Evolutionary conservation across 2,329 filamentous ascomycete species (phyloP), one percentile per base, ranked within the genome.

Genomic region (Metarhizium guizhouense): DNA sequence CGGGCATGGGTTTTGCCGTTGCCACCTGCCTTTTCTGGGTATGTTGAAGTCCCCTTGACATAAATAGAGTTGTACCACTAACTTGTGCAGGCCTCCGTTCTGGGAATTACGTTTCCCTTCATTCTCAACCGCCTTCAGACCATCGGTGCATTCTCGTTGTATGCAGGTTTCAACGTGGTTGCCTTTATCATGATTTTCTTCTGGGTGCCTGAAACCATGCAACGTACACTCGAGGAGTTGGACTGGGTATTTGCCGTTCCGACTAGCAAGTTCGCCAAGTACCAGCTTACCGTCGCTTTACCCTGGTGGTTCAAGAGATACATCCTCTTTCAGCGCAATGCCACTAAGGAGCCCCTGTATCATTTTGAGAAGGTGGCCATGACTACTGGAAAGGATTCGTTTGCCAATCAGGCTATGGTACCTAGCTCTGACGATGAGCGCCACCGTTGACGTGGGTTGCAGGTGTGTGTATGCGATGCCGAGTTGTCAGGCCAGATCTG

Each of bases 1-100:
- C 84, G 4, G 83, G 83, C 40, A 86, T 86, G 83, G 75, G 74
- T 0, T 84, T 79, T 69, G 81, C 81, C 5, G 82, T 85, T 1
- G 80, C 82, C 2, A 84, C 81, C 1, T 82, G 79, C 62, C 74
- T 80, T 58, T 80, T 79, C 69, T 81, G 77, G 70, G 61, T 62
- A 58, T 51, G 59, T 50, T 2, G 10, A 48, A 14, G 18, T 29
- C 34, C 13, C 25, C 13, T 30, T 25, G 11, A 11, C 6, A 49
- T 14, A 8, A 49, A 1, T 34, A 13, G 16, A 47, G 18, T 16
- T 32, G 18, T 20, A 14, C 20, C 20, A 48, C 11, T 18, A 29
- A 36, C 38, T 2, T 14, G 6, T n/a, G 13, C 32, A 62, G 61
- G 77, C 72, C 7, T 70, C 74, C 6, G 69, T 81, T 2, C 68